A percentile compares a stretch with the other conserved stretches of the same genome.
Evolutionary conservation across 352 stramenopile species (phyloP).

Genomic region (Globisporangium carolinianum): DNA sequence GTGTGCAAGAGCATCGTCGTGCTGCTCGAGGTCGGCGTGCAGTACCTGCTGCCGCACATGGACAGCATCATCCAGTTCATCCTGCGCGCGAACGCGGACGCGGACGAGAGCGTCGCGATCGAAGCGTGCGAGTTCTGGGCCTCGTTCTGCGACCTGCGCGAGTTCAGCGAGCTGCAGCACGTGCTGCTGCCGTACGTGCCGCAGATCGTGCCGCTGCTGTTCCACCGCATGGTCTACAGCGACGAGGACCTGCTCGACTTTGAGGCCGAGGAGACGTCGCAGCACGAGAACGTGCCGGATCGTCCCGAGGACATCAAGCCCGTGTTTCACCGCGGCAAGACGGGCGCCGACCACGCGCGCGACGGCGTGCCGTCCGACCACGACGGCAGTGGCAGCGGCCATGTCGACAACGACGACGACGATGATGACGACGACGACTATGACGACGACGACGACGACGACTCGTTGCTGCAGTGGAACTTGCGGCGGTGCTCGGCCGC

Average conservation of each 20-base stretch:
- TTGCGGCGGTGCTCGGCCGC: constrained; percentile 92
- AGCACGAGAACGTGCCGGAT: constrained; percentile 85
- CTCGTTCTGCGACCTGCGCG: constrained; percentile 84
- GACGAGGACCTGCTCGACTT: constrained; percentile 89
- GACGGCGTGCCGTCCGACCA: constrained; percentile 21
- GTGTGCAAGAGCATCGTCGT: constrained; percentile 91
- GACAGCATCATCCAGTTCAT: constrained; percentile 91
- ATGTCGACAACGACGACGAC: constrained; percentile 74
- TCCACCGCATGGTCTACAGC: constrained; percentile 94
- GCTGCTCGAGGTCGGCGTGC: constrained; percentile 81
- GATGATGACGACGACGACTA: constrained; percentile 88
- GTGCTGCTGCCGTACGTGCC: constrained; percentile 79
- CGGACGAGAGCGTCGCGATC: constrained; percentile 79
- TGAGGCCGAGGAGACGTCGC: constrained; percentile 85
- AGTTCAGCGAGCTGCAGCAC: constrained; percentile 90
- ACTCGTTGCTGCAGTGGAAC: constrained; percentile 94
- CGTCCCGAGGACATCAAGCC: constrained; percentile 89
- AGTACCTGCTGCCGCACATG: constrained; percentile 86
- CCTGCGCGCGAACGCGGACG: constrained; percentile 79
- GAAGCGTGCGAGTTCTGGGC: constrained; percentile 91
- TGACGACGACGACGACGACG: constrained; percentile 86
- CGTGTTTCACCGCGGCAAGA: constrained; percentile 66
- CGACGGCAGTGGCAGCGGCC: constrained; percentile 77
- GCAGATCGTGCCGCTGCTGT: constrained; percentile 90
- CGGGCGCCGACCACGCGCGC: constrained; percentile 23